Evolutionary conservation across 1,284 basidiomycete species (phyloP).

Genomic region (Pascua guehoae): DNA sequence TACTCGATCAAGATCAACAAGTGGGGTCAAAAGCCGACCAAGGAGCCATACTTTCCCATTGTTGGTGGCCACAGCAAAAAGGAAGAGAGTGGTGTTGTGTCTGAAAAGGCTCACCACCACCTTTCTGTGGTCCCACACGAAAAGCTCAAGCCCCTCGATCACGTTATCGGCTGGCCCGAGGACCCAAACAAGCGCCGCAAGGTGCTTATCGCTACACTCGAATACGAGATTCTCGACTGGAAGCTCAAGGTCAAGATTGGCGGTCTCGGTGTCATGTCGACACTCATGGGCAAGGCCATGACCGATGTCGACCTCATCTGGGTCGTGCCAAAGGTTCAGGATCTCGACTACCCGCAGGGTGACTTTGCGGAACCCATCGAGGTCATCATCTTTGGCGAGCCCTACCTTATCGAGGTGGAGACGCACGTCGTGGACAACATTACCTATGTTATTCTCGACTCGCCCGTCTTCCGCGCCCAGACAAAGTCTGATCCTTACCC

Average conservation of each 20-base stretch:
- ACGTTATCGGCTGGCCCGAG: slow-evolving; percentile 88
- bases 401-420: slow-evolving; percentile 89
- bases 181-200: slow-evolving; percentile 81
- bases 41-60: slow-evolving; percentile 52
- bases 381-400: slow-evolving; percentile 90
- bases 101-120: slow-evolving; percentile 37
- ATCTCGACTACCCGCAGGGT: slow-evolving; percentile 83
- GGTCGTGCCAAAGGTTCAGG: slow-evolving; percentile 90
- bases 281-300: slow-evolving; percentile 94
- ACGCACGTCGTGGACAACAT: slow-evolving; percentile 88
- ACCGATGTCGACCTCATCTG: slow-evolving; percentile 88
- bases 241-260: slow-evolving; percentile 95
- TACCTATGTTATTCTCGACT: slow-evolving; percentile 86
- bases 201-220: slow-evolving; percentile 82
- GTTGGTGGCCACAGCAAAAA: slow-evolving; percentile 52
- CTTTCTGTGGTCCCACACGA: slow-evolving; percentile 45
- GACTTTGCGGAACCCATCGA: slow-evolving; percentile 87
- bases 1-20: slow-evolving; percentile 91
- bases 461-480: slow-evolving; percentile 89
- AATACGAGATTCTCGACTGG: slow-evolving; percentile 95
- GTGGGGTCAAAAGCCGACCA: slow-evolving; percentile 69
- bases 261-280: slow-evolving; percentile 93
- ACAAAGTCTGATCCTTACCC: slow-evolving; percentile 91
- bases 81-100: slow-evolving; percentile 33
- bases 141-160: slow-evolving; percentile 56